Evolutionary conservation across 352 stramenopile species (phyloP).

Genomic region (Albugo candida): DNA sequence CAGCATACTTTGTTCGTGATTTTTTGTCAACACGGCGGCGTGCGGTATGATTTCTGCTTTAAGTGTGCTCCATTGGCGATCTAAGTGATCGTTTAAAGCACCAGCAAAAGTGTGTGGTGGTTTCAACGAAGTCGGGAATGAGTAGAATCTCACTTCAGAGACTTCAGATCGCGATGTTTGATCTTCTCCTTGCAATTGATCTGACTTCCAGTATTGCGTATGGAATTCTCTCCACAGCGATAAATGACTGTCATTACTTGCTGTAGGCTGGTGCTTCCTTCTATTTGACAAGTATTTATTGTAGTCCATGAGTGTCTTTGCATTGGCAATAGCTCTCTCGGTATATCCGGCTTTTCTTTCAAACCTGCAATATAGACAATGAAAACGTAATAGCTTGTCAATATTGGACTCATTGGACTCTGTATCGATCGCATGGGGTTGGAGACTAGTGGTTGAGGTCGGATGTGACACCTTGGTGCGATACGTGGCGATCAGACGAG

Average conservation of each 20-base stretch:
- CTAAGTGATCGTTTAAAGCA: background rate
- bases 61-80: background rate
- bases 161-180: background rate
- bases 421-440: background rate
- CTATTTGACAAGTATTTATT: constrained; percentile 6
- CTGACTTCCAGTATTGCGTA: too few species aligned
- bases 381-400: constrained; percentile 2
- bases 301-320: constrained; percentile 44
- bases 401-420: background rate
- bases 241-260: background rate
- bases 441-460: background rate
- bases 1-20: constrained; percentile 24
- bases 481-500: constrained; percentile 32
- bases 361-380: constrained; percentile 21
- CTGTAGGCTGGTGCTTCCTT: background rate
- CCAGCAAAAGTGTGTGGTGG: background rate
- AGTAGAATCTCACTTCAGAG: background rate
- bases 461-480: constrained; percentile 2
- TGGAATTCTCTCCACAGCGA: background rate
- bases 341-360: constrained; percentile 33
- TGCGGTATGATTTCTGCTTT: constrained; percentile 15
- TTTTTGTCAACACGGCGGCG: constrained; percentile 10
- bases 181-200: background rate
- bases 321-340: constrained; percentile 39
- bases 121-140: background rate